A percentile compares a stretch with the other conserved stretches of the same genome.
These are phyloP conservation scores for Tranzscheliella williamsii DNA, from an alignment of 1,284 basidiomycete species.

Conservation along the genomic window DNA sequence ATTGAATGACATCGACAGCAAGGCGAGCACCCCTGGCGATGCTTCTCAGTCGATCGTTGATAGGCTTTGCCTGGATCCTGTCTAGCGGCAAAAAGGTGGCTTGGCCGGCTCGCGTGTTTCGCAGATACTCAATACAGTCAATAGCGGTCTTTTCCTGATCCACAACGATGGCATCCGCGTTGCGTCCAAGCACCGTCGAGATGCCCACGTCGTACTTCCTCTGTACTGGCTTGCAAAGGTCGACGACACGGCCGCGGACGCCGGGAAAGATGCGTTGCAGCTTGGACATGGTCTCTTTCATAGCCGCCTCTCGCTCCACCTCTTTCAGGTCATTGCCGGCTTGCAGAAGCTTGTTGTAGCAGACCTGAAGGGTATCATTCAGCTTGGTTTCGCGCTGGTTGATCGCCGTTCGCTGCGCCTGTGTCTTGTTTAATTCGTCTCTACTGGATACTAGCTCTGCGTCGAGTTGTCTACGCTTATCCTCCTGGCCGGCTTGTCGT, in stretches of 20 bases:
- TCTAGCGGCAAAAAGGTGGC: conserved; percentile 97
- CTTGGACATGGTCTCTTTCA: conserved; percentile 82
- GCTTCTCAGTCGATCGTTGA: conserved; percentile 91
- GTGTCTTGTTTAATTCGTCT: conserved; percentile 74
- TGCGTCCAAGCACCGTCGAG: conserved; percentile 90
- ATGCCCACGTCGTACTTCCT: conserved; percentile 92
- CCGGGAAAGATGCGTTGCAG: conserved; percentile 69
- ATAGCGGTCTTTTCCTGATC: conserved; percentile 96
- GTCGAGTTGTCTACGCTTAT: conserved; percentile 18
- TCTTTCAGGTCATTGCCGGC: conserved; percentile 64
- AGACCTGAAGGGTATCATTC: conserved; percentile 83
- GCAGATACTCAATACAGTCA: conserved; percentile 95
- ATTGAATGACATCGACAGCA: conserved; percentile 80
- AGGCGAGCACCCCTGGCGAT: conserved; percentile 88
- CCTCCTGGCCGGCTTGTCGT: conserved; percentile 66
- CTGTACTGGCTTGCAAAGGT: conserved; percentile 88
- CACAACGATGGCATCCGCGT: conserved; percentile 93
- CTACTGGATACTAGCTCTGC: conserved; percentile 62
- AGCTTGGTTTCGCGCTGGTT: conserved; percentile 60
- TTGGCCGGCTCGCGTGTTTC: conserved; percentile 88
- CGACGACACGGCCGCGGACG: conserved; percentile 76
- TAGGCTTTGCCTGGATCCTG: conserved; percentile 87
- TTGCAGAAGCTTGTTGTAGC: conserved; percentile 77
- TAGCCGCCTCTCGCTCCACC: conserved; percentile 77
- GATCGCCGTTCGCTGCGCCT: conserved; percentile 74